Evolutionary conservation across 2,329 filamentous ascomycete genomes (phyloP).

Genomic region (Aphanocladium album): DNA sequence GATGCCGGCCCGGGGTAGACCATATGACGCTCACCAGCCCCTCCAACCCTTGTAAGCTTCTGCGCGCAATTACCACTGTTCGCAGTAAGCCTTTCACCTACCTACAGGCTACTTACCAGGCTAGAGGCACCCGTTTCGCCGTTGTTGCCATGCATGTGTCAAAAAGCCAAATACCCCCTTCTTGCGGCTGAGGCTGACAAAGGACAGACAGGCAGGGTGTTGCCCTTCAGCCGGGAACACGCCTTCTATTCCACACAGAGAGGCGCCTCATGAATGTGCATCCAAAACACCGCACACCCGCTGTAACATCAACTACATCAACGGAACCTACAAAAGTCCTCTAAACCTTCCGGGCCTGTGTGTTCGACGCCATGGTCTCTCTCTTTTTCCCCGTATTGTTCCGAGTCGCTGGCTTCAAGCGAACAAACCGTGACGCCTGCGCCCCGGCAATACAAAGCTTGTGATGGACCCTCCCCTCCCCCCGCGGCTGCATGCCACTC

Average conservation of each 20-base stretch:
- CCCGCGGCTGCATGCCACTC: background rate
- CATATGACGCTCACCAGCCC: background rate
- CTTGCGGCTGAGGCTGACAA: background rate
- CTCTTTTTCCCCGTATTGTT: background rate
- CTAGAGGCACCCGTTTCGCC: background rate
- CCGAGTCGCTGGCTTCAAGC: background rate
- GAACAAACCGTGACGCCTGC: background rate
- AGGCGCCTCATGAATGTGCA: too few relatives aligned
- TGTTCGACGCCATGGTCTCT: too few relatives aligned
- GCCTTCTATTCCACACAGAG: too few relatives aligned
- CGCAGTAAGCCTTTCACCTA: too few relatives aligned
- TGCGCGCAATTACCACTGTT: too few relatives aligned
- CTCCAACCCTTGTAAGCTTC: conserved; percentile 3
- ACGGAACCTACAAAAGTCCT: too few relatives aligned
- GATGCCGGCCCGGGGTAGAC: background rate
- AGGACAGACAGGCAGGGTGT: background rate
- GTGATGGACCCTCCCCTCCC: background rate
- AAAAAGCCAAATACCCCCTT: background rate
- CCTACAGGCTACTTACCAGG: too few relatives aligned
- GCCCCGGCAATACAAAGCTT: conserved; percentile 8
- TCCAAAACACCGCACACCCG: background rate
- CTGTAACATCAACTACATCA: background rate
- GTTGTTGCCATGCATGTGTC: background rate
- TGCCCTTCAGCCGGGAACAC: too few relatives aligned
- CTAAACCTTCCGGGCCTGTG: background rate